These are phyloP conservation scores for Cardamine resedifolia DNA, from an alignment of 345 rosid species.

Conservation along the genomic window DNA sequence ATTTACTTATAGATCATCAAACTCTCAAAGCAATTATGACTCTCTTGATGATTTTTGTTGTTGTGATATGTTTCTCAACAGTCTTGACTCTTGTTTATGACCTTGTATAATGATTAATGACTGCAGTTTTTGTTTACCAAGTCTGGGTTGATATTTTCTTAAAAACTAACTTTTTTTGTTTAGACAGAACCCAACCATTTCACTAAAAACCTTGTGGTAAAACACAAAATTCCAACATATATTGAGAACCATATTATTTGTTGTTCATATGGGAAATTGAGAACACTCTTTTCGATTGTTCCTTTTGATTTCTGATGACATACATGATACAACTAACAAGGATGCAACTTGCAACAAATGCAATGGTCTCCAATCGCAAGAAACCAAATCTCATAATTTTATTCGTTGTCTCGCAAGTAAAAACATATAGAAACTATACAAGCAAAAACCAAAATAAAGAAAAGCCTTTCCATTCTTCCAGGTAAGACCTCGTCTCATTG, in stretches of 20 bases:
- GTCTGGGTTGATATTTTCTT: background rate
- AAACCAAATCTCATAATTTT: conserved; percentile 3
- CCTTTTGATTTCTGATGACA: no score
- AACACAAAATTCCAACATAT: background rate
- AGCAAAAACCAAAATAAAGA: conserved; percentile 1
- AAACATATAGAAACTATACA: conserved; percentile 2
- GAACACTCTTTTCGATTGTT: no score
- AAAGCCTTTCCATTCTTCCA: conserved; percentile 29
- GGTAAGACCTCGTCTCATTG: conserved; percentile 27
- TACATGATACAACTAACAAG: no score
- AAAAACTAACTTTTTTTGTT: background rate
- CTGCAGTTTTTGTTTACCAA: background rate
- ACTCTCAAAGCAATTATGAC: background rate
- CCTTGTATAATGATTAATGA: background rate
- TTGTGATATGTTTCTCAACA: conserved; percentile 12
- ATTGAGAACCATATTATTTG: no score
- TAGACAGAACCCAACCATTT: background rate
- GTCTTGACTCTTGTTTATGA: background rate
- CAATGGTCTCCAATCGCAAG: conserved; percentile 10
- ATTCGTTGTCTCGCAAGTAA: conserved; percentile 6
- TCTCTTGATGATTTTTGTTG: conserved; percentile 12
- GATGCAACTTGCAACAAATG: background rate
- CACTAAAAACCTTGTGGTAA: background rate
- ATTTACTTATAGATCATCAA: conserved; percentile 14
- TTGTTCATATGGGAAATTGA: no score